Conservation (phyloP, 768 basidiomycete genomes). For the Rhodotorula sphaerocarpa region DNA sequence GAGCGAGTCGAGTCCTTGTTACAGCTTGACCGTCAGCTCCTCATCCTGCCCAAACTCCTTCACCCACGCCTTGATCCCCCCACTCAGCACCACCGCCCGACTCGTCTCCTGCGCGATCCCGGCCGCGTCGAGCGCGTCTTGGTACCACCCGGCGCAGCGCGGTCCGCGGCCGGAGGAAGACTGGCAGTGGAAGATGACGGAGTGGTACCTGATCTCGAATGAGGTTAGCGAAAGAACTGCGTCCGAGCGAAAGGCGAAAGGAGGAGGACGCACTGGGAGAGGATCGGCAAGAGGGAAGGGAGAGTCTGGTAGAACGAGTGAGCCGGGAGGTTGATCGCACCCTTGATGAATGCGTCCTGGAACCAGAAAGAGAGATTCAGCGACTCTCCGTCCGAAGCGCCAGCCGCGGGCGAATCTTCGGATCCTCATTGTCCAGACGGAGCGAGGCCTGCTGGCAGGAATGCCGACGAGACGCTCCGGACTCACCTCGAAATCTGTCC, state of each 20-base stretch:
- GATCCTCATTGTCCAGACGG: not conserved
- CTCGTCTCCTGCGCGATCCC: not conserved
- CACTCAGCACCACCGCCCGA: constrained; percentile 29
- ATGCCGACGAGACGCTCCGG: not conserved
- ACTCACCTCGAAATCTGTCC: constrained; percentile 46
- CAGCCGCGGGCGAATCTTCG: not conserved
- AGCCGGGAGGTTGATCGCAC: constrained; percentile 49
- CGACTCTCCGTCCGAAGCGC: not conserved
- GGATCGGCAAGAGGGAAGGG: constrained; percentile 41
- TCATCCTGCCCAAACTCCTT: constrained; percentile 27
- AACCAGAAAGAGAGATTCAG: no score
- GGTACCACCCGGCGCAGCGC: constrained; percentile 37
- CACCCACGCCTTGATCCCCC: constrained; percentile 38
- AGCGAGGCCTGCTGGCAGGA: not conserved
- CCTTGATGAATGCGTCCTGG: constrained; percentile 36
- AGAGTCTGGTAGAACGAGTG: constrained; percentile 48
- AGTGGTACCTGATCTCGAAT: not conserved
- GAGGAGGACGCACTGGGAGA: constrained; percentile 28
- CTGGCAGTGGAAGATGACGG: constrained; percentile 38
- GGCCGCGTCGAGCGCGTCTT: constrained; percentile 26
- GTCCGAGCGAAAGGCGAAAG: no score
- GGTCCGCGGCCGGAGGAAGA: constrained; percentile 36
- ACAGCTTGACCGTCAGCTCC: constrained; percentile 24
- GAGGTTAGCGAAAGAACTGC: not conserved
- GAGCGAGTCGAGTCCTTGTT: no score